Conservation (phyloP, 169 alveolate genomes). For the Plasmodium coatneyi region DNA sequence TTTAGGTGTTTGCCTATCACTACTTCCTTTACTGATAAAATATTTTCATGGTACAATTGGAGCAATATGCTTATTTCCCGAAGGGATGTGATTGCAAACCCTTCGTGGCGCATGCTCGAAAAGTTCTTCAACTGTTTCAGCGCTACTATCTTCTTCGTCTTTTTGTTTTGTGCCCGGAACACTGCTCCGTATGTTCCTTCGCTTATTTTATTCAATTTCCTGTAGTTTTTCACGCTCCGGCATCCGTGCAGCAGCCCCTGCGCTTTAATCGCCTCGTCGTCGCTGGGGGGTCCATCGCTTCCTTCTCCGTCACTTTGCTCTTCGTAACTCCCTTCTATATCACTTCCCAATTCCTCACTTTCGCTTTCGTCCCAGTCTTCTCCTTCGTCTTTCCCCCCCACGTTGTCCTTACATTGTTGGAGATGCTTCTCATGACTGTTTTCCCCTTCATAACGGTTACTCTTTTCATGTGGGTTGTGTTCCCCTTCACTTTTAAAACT, state of each 20-base stretch:
- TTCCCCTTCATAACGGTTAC: neutral
- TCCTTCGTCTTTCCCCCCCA: neutral
- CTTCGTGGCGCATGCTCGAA: slow-evolving; percentile 92
- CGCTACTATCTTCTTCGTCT: slow-evolving; percentile 93
- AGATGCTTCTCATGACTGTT: neutral
- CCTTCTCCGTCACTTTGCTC: slow-evolving; percentile 2
- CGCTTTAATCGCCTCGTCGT: slow-evolving; percentile 16
- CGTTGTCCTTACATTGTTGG: neutral
- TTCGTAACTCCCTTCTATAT: neutral
- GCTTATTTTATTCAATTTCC: slow-evolving; percentile 92
- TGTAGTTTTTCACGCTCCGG: slow-evolving; percentile 85
- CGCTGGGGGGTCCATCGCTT: slow-evolving; percentile 6
- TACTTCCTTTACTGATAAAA: slow-evolving; percentile 93
- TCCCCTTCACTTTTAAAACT: neutral
- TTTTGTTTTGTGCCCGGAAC: slow-evolving; percentile 92
- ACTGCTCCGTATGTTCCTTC: slow-evolving; percentile 97
- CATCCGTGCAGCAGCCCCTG: slow-evolving; percentile 69
- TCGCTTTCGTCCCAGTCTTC: neutral
- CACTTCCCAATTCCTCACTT: neutral
- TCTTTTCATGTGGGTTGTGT: neutral
- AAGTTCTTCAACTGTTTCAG: slow-evolving; percentile 91
- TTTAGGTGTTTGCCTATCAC: slow-evolving; percentile 87
- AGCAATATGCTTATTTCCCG: slow-evolving; percentile 95
- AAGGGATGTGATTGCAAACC: slow-evolving; percentile 95
- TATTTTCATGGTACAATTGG: slow-evolving; percentile 93